Evolutionary conservation across 2,329 filamentous ascomycete species (phyloP).

Genomic region (Endoconidiophora polonica): DNA sequence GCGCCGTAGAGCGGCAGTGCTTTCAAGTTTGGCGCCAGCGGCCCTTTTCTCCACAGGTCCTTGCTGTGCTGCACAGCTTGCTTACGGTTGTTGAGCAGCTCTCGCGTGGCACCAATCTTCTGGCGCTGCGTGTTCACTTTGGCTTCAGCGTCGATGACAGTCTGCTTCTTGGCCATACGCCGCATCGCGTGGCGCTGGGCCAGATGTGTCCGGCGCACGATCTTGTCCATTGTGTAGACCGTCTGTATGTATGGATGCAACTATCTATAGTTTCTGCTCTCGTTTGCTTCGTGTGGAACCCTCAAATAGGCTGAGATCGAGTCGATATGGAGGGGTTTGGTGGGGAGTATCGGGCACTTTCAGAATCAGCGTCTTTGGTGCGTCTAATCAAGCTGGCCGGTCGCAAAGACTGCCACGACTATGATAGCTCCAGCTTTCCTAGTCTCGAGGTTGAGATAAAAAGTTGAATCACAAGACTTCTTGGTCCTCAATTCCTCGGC

Average conservation of each 20-base stretch:
- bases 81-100: constrained; percentile 13
- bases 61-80: constrained; percentile 20
- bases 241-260: constrained; percentile 1
- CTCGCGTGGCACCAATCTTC: constrained; percentile 17
- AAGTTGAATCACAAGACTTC: too few species aligned
- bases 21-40: constrained; percentile 62
- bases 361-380: too few species aligned
- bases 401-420: too few species aligned
- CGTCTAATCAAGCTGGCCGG: too few species aligned
- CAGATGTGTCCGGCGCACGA: constrained; percentile 47
- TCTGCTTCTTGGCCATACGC: constrained; percentile 24
- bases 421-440: too few species aligned
- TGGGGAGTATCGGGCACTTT: too few species aligned
- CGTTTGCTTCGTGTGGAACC: too few species aligned
- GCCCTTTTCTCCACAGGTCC: constrained; percentile 66
- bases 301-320: too few species aligned
- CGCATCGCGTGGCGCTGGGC: constrained; percentile 47
- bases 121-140: constrained; percentile 19
- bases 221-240: constrained; percentile 45
- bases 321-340: too few species aligned
- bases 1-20: constrained; percentile 48
- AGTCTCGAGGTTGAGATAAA: too few species aligned
- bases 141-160: constrained; percentile 20
- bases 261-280: neutral
- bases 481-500: too few species aligned